phyloP scores from a whole-genome alignment of 805 yeast genomes.

The Citeromyces nyonsensis region DNA sequence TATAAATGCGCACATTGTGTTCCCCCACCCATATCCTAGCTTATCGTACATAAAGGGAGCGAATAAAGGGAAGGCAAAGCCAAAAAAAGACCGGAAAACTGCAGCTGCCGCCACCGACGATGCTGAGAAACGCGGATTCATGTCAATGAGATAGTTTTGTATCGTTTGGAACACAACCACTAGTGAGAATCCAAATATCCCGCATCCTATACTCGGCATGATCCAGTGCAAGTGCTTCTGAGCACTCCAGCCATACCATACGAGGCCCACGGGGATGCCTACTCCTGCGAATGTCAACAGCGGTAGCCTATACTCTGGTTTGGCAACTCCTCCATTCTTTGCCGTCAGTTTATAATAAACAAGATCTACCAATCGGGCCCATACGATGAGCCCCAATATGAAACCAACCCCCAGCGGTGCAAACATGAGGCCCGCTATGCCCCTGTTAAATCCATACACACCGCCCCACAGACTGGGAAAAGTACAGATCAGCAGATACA shows the following conservation, averaged over 20 bases:
- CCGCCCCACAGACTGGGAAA: conserved; percentile 79
- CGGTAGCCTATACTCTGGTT: conserved; percentile 66
- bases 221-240: conserved; percentile 52
- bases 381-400: conserved; percentile 36
- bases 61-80: conserved; percentile 76
- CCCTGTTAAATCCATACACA: conserved; percentile 45
- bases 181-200: conserved; percentile 48
- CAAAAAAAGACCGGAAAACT: conserved; percentile 68
- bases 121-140: conserved; percentile 72
- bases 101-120: conserved; percentile 74
- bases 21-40: conserved; percentile 69
- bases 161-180: conserved; percentile 41
- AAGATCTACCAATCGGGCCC: conserved; percentile 57
- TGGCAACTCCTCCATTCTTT: conserved; percentile 38
- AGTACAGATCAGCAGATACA: conserved; percentile 90
- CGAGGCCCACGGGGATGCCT: conserved; percentile 66
- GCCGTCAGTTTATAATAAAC: conserved; percentile 45
- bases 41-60: conserved; percentile 69
- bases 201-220: conserved; percentile 44
- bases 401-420: conserved; percentile 42
- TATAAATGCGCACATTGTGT: conserved; percentile 64
- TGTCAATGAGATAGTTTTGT: conserved; percentile 79
- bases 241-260: conserved; percentile 72
- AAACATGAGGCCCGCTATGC: conserved; percentile 43
- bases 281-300: conserved; percentile 80